phyloP scores from a whole-genome alignment of 257 asterid genomes.

The Scutellaria barbata region DNA sequence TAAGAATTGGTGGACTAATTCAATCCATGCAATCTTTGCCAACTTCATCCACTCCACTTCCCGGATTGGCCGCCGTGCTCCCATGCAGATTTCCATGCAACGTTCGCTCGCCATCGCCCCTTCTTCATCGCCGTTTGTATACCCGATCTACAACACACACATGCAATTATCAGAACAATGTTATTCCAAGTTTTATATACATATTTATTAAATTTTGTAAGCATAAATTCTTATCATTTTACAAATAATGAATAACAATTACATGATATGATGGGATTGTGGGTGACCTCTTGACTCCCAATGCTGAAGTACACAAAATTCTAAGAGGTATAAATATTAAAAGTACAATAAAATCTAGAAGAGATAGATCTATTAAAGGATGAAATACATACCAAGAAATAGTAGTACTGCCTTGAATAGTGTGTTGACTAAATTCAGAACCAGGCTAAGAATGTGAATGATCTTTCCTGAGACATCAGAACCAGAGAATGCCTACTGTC shows the following conservation, averaged over 20 bases:
- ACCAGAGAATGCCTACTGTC: not conserved
- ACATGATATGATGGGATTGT: not conserved
- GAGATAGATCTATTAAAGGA: not conserved
- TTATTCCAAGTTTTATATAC: not conserved
- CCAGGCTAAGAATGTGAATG: not conserved
- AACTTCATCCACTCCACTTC: no score
- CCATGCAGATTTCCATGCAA: no score
- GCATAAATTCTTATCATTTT: not conserved
- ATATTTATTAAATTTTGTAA: not conserved
- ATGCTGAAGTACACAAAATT: not conserved
- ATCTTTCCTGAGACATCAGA: not conserved
- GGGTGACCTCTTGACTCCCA: no score
- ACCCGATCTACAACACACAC: no score
- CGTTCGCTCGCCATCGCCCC: no score
- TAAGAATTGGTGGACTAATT: no score
- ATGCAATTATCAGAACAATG: not conserved
- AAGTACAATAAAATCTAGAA: no score
- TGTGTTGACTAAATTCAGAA: not conserved
- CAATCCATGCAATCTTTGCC: no score
- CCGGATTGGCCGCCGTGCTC: no score
- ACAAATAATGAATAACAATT: not conserved
- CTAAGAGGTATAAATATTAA: not conserved
- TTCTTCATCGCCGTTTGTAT: no score
- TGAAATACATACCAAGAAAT: not conserved
- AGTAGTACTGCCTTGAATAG: not conserved